Base-by-base conservation (phyloP, 192 early-diverging fungal species). In the Chytriomyces hyalinus region DNA sequence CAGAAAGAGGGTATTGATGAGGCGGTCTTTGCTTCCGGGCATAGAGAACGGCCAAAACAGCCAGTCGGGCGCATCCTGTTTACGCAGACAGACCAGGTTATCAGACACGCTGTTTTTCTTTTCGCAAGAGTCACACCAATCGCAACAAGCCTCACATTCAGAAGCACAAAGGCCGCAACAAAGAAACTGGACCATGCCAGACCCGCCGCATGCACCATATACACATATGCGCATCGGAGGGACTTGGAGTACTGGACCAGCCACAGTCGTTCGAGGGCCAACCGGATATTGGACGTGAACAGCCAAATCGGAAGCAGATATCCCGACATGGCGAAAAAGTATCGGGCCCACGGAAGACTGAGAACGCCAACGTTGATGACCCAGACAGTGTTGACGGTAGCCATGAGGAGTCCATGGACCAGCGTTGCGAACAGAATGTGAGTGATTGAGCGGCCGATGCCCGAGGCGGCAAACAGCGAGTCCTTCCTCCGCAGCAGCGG, bases 201-300 rank as follows among this genome's bases (percentile, higher is more conserved):
- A 13, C 13, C 53, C 53, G 53, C 53, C 53, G 20, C 15, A 57
- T n/a, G 5, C 15, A n/a, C 13, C 53, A 57, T 20, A 13, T n/a
- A 57, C 53, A 57, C 20, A 13, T 20, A 36, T 57, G 15, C 53
- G 53, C 20, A 20, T 57, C 53, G 20, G 11, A 36, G 63, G 15
- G 13, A 26, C 11, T 24, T 26, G 17, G 36, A 36, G 63, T 24
- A 24, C 63, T n/a, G 13, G 11, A 65, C 8, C 11, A 67, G 22
- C 24, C 44, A 46, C 43, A 43, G 47, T 43, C 66, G 22, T 67
- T 67, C 66, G 36, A 67, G 66, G 11, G 66, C 66, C 36, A 67
- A 47, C 8, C 36, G 13, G 43, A 20, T 43, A 46, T 67, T 67
- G 36, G 66, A 43, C 8, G 44, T 46, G 24, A 67, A 17, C 8